Conservation (phyloP, 805 yeast genomes). For the Lipomyces orientalis region DNA sequence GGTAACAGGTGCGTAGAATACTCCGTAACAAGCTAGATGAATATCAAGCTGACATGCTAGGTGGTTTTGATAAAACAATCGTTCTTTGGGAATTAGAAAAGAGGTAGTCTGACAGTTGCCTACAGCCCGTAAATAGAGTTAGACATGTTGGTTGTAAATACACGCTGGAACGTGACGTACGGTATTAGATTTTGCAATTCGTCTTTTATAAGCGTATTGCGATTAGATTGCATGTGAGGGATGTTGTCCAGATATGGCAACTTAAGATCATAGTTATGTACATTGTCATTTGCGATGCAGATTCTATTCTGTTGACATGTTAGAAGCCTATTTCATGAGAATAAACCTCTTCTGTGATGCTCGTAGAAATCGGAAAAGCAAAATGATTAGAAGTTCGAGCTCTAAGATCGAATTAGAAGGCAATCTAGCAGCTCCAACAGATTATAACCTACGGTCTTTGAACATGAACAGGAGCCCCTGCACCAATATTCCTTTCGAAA, state of each 20-base stretch:
- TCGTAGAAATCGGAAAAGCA: constrained; percentile 36
- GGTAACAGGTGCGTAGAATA: constrained; percentile 48
- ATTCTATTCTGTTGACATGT: not conserved
- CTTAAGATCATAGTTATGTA: not conserved
- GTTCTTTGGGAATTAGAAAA: constrained; percentile 44
- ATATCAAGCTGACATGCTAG: constrained; percentile 13
- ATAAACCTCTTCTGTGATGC: constrained; percentile 13
- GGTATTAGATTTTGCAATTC: not conserved
- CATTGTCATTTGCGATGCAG: not conserved
- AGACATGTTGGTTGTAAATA: not conserved
- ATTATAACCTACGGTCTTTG: constrained; percentile 58
- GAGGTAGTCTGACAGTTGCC: constrained; percentile 6
- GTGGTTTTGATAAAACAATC: constrained; percentile 54
- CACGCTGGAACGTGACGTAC: not conserved
- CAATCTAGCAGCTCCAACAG: constrained; percentile 43
- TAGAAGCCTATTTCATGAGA: constrained; percentile 11
- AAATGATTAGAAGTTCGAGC: constrained; percentile 38
- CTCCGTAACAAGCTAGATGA: not conserved
- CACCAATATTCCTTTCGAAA: constrained; percentile 78
- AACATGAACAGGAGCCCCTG: constrained; percentile 85
- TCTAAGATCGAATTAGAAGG: constrained; percentile 41
- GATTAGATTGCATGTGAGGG: not conserved
- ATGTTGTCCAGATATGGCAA: not conserved
- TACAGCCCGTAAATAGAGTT: not conserved
- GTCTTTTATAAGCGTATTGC: not conserved